phyloP scores from a whole-genome alignment of 2,329 filamentous ascomycete species.

The Pyricularia pennisetigena region DNA sequence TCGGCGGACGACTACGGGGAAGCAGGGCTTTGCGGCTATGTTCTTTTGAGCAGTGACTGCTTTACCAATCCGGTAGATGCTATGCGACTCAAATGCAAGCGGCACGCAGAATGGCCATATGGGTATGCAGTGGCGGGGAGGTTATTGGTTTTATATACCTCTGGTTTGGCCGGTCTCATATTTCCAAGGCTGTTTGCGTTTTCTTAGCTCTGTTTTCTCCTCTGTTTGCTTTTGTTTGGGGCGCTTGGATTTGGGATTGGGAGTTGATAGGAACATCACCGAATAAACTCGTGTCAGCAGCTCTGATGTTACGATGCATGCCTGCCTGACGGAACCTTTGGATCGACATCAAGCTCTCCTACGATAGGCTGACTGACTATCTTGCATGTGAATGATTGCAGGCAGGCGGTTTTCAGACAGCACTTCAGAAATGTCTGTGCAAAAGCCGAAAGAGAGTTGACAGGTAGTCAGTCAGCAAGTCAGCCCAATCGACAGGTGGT shows the following conservation, averaged over 20 bases:
- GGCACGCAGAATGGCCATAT: not conserved
- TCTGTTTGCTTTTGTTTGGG: not conserved
- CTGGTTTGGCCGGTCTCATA: no score
- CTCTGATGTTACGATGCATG: not conserved
- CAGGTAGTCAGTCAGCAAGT: not conserved
- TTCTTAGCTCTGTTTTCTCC: not conserved
- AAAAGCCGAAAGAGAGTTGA: not conserved
- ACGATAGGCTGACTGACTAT: not conserved
- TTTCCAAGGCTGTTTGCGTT: not conserved
- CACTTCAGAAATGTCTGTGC: not conserved
- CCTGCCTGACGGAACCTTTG: not conserved
- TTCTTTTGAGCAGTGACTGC: not conserved
- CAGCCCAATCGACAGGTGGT: not conserved
- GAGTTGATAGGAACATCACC: not conserved
- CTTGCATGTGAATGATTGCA: not conserved
- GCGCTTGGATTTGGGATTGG: not conserved
- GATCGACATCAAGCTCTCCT: not conserved
- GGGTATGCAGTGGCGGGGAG: not conserved
- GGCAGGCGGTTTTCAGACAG: not conserved
- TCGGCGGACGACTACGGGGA: not conserved
- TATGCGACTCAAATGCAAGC: not conserved
- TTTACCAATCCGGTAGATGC: not conserved
- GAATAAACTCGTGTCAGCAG: not conserved
- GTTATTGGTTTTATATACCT: no score
- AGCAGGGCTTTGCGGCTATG: not conserved